phyloP scores from a whole-genome alignment of 257 asterid genomes.

The Lithospermum erythrorhizon region DNA sequence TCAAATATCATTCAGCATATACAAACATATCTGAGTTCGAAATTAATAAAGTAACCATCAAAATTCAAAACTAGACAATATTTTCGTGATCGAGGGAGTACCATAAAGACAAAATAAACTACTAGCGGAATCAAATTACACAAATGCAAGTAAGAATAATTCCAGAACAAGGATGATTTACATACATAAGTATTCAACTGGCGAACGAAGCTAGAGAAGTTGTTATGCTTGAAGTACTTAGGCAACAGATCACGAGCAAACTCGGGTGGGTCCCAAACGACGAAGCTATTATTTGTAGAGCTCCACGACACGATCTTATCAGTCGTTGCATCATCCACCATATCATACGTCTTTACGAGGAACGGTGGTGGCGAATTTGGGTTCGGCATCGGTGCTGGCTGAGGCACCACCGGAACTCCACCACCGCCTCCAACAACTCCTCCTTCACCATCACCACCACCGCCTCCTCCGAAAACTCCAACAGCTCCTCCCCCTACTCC shows the following conservation, averaged over 20 bases:
- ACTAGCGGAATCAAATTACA: not conserved
- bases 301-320: slow-evolving; percentile 26
- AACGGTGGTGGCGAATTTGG: slow-evolving; percentile 19
- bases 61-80: no score
- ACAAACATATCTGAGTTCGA: not conserved
- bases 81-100: no score
- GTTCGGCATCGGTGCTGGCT: slow-evolving; percentile 12
- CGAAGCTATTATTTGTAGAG: slow-evolving; percentile 15
- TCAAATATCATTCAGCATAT: not conserved
- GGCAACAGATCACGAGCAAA: slow-evolving; percentile 17
- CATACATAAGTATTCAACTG: slow-evolving; percentile 31
- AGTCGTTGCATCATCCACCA: slow-evolving; percentile 20
- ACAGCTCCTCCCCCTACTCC: no score
- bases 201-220: slow-evolving; percentile 75
- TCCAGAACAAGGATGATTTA: not conserved
- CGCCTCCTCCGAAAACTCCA: no score
- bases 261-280: slow-evolving; percentile 24
- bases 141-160: not conserved
- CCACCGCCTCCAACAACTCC: slow-evolving; percentile 1
- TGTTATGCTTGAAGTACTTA: slow-evolving; percentile 68
- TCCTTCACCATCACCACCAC: not conserved
- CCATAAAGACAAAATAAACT: not conserved
- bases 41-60: not conserved
- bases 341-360: slow-evolving; percentile 21
- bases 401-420: slow-evolving; percentile 8